Base-by-base conservation (phyloP, 768 basidiomycete species). In the Crassisporium funariophilum region DNA sequence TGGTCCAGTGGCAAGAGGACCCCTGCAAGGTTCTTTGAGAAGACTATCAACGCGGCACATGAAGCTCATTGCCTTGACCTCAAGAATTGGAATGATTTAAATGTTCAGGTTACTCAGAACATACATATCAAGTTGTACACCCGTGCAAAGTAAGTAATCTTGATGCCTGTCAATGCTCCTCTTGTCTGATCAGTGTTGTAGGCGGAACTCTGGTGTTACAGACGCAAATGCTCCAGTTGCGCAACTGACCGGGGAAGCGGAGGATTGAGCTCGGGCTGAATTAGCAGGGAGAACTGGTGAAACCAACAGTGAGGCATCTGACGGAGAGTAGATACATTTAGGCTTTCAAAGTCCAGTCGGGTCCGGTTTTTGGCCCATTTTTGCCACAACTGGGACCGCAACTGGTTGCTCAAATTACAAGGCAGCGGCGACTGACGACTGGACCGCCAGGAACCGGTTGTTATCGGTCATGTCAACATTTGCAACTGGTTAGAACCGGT, bases 51-150 rank as follows among this genome's bases (percentile, higher is more conserved):
- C 8, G 27, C 27, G 13, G 27, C 27, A 7, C 27, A 29, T 29
- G 27, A 29, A 29, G 27, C 13, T 29, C 27, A 29, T 13, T 13
- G 13, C 13, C 8, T 29, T 13, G 13, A 29, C 13, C 27, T 29
- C 27, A 29, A 29, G 27, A 29, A 29, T 7, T 29, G 27, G 27
- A 29, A 29, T 29, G 27, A 29, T 29, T 29, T 29, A 13, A 29
- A 29, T 29, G 27, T 29, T 29, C 27, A 29, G 27, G 27, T 29
- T 13, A 29, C 27, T 29, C 27, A 78, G 47, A 65, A 47, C 20
- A 38, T 75, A 39, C 19, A 43, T 33, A 33, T 17, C 17, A n/a
- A 20, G 19, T 6, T 19, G n/a, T 43, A 9, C 13, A 29, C 13
- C 8, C 27, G 13, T 29, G 27, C 13, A 13, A 29, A 13, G 27